These are phyloP conservation scores for Globisporangium megalacanthum DNA, from an alignment of 352 stramenopile species.

Conservation along the genomic window DNA sequence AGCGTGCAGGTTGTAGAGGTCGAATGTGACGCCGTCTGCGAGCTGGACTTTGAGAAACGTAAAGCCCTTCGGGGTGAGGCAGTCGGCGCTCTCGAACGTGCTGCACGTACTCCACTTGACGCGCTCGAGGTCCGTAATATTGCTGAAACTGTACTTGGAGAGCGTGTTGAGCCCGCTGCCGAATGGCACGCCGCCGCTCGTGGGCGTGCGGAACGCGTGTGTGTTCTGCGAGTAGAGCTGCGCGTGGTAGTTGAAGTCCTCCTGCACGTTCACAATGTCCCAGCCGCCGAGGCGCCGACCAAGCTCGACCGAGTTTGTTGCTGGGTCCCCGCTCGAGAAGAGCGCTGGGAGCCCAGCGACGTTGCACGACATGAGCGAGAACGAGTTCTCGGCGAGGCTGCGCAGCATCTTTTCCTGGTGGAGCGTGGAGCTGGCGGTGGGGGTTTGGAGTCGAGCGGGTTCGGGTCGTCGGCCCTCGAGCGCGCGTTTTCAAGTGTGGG, in stretches of 20 bases:
- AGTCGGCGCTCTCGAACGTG: conserved; percentile 39
- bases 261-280: conserved; percentile 31
- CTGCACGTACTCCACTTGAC: conserved; percentile 42
- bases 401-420: conserved; percentile 18
- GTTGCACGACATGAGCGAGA: conserved; percentile 41
- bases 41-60: conserved; percentile 37
- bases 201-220: conserved; percentile 34
- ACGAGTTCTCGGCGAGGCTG: conserved; percentile 27
- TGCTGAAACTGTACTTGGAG: conserved; percentile 35
- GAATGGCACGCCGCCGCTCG: conserved; percentile 37
- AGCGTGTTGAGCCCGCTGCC: conserved; percentile 44
- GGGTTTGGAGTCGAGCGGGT: neutral
- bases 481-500: too few species aligned
- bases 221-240: conserved; percentile 36
- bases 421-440: neutral
- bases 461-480: neutral
- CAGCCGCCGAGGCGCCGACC: conserved; percentile 32
- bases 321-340: conserved; percentile 39
- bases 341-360: conserved; percentile 37
- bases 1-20: conserved; percentile 51
- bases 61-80: conserved; percentile 54
- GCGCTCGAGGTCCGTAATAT: conserved; percentile 27
- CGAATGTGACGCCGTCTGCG: conserved; percentile 30
- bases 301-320: conserved; percentile 38
- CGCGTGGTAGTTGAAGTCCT: conserved; percentile 41